Percentiles rank a stretch among this genome's conserved stretches.
These are phyloP conservation scores for Rhizopogon salebrosus DNA, from an alignment of 768 basidiomycete genomes.

Conservation along the genomic window DNA sequence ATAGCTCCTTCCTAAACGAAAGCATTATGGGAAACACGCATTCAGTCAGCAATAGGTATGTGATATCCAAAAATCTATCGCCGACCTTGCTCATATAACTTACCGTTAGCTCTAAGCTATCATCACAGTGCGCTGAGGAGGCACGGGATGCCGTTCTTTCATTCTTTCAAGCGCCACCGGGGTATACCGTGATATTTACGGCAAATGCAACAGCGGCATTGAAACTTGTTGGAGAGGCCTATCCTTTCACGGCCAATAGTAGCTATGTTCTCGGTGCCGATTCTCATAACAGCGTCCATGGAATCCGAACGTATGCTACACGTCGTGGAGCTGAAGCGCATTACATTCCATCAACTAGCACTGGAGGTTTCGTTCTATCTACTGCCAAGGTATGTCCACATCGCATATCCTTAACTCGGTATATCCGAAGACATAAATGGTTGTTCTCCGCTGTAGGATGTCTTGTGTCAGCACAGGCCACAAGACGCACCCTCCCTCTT, in stretches of 20 bases:
- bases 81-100: neutral
- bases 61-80: constrained; percentile 3
- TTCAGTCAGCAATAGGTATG: constrained; percentile 74
- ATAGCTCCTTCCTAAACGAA: constrained; percentile 61
- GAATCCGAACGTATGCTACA: constrained; percentile 68
- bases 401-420: constrained; percentile 7
- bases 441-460: constrained; percentile 33
- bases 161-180: constrained; percentile 71
- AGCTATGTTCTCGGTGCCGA: constrained; percentile 67
- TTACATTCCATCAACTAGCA: constrained; percentile 60
- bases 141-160: constrained; percentile 69
- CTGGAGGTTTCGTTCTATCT: constrained; percentile 58
- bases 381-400: constrained; percentile 49
- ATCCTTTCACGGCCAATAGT: constrained; percentile 58
- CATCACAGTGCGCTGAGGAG: constrained; percentile 58
- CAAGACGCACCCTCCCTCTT: constrained; percentile 53
- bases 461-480: constrained; percentile 49
- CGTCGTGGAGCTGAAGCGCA: constrained; percentile 48
- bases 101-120: constrained; percentile 57
- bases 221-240: constrained; percentile 79
- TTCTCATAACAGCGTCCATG: constrained; percentile 82
- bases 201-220: constrained; percentile 75
- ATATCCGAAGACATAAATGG: neutral
- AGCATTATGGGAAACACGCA: constrained; percentile 80
- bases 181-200: constrained; percentile 80